Evolutionary conservation across 2,329 filamentous ascomycete species (phyloP).

Genomic region (Clarireedia homoeocarpa): DNA sequence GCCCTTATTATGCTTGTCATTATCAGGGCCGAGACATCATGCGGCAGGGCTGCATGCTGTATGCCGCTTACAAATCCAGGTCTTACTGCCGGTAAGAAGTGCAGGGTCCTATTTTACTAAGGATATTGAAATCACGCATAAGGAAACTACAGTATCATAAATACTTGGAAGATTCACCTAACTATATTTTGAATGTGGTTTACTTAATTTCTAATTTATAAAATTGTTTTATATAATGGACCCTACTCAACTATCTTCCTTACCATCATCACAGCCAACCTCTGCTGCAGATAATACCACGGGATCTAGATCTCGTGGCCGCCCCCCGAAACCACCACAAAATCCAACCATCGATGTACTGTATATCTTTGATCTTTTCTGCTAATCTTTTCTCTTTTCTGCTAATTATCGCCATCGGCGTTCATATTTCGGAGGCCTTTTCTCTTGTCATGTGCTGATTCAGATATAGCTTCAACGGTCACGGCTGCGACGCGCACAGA

Average conservation of each 20-base stretch:
- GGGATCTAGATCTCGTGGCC: neutral
- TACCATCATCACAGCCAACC: neutral
- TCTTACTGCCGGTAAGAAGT: too few relatives aligned
- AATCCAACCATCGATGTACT: neutral
- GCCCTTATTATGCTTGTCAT: too few relatives aligned
- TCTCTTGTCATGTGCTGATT: neutral
- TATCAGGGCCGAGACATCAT: too few relatives aligned
- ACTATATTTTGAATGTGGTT: neutral
- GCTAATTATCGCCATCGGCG: neutral
- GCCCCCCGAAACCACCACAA: neutral
- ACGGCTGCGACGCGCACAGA: slow-evolving; percentile 8
- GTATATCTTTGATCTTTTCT: neutral
- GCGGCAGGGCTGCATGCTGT: too few relatives aligned
- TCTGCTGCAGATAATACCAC: neutral
- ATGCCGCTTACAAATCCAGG: too few relatives aligned
- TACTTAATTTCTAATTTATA: too few relatives aligned
- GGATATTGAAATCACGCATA: too few relatives aligned
- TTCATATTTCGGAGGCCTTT: too few relatives aligned
- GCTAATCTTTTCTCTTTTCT: neutral
- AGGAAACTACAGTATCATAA: too few relatives aligned
- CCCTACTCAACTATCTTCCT: neutral
- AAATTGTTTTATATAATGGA: neutral
- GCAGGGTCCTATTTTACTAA: too few relatives aligned
- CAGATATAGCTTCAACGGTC: slow-evolving; percentile 10
- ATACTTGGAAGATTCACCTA: neutral